Evolutionary conservation across 108 stramenopile genomes (phyloP).

Genomic region (Cyclotella kingstonii): DNA sequence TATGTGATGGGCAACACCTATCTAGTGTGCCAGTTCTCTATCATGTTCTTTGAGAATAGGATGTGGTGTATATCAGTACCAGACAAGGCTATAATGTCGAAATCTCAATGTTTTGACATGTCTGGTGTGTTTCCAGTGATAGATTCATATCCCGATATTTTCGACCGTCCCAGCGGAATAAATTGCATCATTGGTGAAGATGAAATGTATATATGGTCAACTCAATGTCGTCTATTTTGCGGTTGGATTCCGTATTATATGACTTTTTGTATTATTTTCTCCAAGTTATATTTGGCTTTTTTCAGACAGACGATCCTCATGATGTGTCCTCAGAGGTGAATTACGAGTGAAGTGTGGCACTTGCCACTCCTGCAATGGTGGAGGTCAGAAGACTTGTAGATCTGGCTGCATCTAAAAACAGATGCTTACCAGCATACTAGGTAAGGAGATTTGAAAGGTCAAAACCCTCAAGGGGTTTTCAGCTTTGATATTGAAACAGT

Average conservation of each 20-base stretch:
- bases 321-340: slow-evolving; percentile 18
- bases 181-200: slow-evolving; percentile 6
- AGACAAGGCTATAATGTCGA: slow-evolving; percentile 43
- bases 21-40: not conserved
- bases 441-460: too few species aligned
- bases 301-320: slow-evolving; percentile 6
- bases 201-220: slow-evolving; percentile 32
- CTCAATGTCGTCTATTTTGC: slow-evolving; percentile 10
- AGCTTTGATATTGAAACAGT: too few species aligned
- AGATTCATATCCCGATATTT: slow-evolving; percentile 8
- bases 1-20: slow-evolving; percentile 11
- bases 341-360: slow-evolving; percentile 9
- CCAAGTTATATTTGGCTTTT: slow-evolving; percentile 18
- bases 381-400: too few species aligned
- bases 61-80: not conserved
- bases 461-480: too few species aligned
- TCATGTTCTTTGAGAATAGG: too few species aligned
- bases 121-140: slow-evolving; percentile 39
- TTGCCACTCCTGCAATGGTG: not conserved
- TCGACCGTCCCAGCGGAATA: not conserved
- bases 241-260: slow-evolving; percentile 16
- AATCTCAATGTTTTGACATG: slow-evolving; percentile 44
- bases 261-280: slow-evolving; percentile 34
- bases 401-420: too few species aligned
- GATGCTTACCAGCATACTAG: too few species aligned